Evolutionary conservation across 306 rosid species (phyloP).

Genomic region (Acacia melanoxylon): DNA sequence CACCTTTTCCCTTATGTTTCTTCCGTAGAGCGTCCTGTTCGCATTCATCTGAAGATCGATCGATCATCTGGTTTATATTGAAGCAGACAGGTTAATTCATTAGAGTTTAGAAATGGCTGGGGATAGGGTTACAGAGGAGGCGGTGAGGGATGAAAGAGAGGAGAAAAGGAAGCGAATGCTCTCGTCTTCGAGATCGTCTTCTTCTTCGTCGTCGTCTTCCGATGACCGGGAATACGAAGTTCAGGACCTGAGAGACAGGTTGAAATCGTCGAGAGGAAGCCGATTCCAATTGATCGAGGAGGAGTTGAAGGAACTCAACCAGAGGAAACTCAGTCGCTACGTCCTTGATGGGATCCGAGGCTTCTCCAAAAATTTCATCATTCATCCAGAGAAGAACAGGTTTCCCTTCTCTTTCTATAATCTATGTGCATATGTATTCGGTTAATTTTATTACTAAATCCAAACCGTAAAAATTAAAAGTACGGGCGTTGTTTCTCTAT

Average conservation of each 20-base stretch:
- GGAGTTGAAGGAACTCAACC: constrained; percentile 39
- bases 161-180: not conserved
- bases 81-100: not conserved
- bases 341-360: constrained; percentile 50
- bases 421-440: not conserved
- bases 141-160: not conserved
- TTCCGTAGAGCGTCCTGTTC: not conserved
- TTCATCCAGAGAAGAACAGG: constrained; percentile 77
- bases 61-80: not conserved
- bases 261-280: constrained; percentile 80
- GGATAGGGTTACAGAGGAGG: constrained; percentile 1
- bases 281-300: constrained; percentile 56
- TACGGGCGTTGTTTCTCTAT: not conserved
- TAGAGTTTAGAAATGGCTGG: constrained; percentile 20
- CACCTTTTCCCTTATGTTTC: not conserved
- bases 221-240: constrained; percentile 47
- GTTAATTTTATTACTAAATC: not conserved
- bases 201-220: constrained; percentile 41
- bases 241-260: constrained; percentile 55
- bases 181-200: not conserved
- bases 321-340: constrained; percentile 54
- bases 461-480: not conserved
- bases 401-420: not conserved
- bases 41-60: not conserved
- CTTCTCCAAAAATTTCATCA: constrained; percentile 42